A percentile compares a stretch with the other conserved stretches of the same genome.
Evolutionary conservation across 140 eudicot species (phyloP).

Genomic region (Anethum foeniculum): DNA sequence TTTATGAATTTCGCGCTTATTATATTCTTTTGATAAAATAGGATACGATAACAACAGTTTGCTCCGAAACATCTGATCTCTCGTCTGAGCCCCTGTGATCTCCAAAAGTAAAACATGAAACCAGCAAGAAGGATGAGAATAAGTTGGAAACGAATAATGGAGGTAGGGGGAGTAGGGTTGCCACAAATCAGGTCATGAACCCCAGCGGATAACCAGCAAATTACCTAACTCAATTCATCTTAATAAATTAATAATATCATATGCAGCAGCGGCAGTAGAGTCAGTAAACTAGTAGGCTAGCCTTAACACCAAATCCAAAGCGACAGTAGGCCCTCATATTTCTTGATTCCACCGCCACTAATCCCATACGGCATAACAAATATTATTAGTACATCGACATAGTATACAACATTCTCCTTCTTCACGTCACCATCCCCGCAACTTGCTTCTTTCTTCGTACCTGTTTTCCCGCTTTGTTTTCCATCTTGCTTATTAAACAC

Average conservation of each 20-base stretch:
- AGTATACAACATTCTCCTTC: conserved; percentile 4
- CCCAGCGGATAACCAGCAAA: background rate
- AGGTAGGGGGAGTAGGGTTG: background rate
- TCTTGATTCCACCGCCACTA: conserved; percentile 5
- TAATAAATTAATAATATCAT: background rate
- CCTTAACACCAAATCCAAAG: conserved; percentile 2
- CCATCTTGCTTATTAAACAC: background rate
- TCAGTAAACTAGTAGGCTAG: background rate
- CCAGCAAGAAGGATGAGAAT: background rate
- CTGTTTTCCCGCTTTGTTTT: no score
- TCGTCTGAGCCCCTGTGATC: no score
- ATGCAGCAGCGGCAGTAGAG: background rate
- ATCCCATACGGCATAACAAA: no score
- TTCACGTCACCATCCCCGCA: background rate
- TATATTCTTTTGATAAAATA: no score
- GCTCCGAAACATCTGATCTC: no score
- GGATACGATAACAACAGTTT: no score
- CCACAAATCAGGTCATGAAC: background rate
- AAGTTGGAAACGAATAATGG: background rate
- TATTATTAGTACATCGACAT: background rate
- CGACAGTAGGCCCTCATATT: background rate
- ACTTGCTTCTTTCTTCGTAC: background rate
- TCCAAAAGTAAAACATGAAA: background rate
- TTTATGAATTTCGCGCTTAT: no score
- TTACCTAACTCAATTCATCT: conserved; percentile 2